Evolutionary conservation across 2,329 filamentous ascomycete genomes (phyloP).

Genomic region (Apiospora saccharicola): DNA sequence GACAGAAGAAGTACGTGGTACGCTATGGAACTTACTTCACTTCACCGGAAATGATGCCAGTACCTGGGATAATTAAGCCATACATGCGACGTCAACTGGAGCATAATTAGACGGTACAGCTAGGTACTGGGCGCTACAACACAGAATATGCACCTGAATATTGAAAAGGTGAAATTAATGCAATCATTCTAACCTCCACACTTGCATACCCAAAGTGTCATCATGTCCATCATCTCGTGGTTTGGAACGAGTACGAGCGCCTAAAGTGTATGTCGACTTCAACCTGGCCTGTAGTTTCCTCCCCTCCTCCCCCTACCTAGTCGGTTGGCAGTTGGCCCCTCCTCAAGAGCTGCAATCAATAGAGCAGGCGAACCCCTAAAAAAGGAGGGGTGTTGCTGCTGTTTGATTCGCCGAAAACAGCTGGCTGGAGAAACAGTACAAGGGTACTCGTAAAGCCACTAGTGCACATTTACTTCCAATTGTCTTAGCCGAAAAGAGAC

Average conservation of each 20-base stretch:
- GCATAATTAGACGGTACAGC: neutral
- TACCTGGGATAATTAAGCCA: constrained; percentile 15
- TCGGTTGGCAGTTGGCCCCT: neutral
- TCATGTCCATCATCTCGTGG: neutral
- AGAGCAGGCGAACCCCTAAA: constrained; percentile 1
- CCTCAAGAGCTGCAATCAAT: neutral
- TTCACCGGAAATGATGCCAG: constrained; percentile 8
- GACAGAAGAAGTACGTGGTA: constrained; percentile 22
- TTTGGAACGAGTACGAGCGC: neutral
- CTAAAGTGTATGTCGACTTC: constrained; percentile 1
- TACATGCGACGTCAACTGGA: neutral
- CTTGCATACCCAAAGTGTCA: too few species aligned
- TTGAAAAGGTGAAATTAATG: neutral
- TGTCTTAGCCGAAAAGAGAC: constrained; percentile 6
- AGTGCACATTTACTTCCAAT: neutral
- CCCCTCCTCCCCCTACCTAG: neutral
- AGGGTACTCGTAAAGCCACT: constrained; percentile 1
- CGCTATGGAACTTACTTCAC: neutral
- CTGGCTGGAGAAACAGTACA: constrained; percentile 9
- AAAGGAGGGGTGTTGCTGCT: neutral
- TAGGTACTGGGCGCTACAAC: neutral
- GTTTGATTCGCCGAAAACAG: neutral
- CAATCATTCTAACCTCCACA: too few species aligned
- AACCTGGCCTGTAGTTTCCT: neutral
- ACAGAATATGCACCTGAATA: neutral